Evolutionary conservation across 1,139 yeast genomes (phyloP), one percentile per base, ranked within the genome.

Genomic region (Taiozyma sp.): DNA sequence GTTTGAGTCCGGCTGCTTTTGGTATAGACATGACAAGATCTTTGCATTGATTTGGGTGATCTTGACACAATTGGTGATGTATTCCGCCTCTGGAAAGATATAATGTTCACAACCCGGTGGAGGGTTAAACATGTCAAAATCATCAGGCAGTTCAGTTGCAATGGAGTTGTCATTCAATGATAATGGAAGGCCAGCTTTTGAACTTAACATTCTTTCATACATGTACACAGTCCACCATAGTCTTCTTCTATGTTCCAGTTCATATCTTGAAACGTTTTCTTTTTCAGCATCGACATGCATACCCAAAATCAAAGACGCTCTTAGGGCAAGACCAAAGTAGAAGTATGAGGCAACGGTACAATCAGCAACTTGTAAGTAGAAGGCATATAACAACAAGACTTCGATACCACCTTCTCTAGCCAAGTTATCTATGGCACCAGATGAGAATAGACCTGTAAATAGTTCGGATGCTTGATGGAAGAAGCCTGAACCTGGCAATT

Each of bases 211-310:
- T 65, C 96, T 70, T 69, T 89, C 96, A 63, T 85, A 85, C 88
- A 87, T 87, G 67, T 87, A 88, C 12, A 88, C 92, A 0, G 96
- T 87, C 96, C 96, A 89, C 93, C 96, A 89, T 23, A 89, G 70
- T 58, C 96, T 72, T 63, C 96, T 74, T 57, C 95, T 72, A 65
- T 89, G 96, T 59, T 89, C 96, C 49, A 86, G 67, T 62, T 86
- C 91, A 60, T 77, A 84, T 48, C 88, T 68, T 51, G 83, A 76
- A 49, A 86, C 64, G 34, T 75, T 72, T 53, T 83, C 88, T 60
- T 81, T 81, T 52, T 85, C 91, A 8, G 90, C 85, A 69, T 87
- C 93, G 2, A 86, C 93, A 66, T 89, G 96, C 83, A 89, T 78
- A 1, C 96, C 96, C 34, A 87, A 68, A 43, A 87, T 79, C 51